A percentile compares a stretch with the other conserved stretches of the same genome.
phyloP scores from a whole-genome alignment of 2,329 filamentous ascomycete genomes.

The Malbranchea zuffiana region DNA sequence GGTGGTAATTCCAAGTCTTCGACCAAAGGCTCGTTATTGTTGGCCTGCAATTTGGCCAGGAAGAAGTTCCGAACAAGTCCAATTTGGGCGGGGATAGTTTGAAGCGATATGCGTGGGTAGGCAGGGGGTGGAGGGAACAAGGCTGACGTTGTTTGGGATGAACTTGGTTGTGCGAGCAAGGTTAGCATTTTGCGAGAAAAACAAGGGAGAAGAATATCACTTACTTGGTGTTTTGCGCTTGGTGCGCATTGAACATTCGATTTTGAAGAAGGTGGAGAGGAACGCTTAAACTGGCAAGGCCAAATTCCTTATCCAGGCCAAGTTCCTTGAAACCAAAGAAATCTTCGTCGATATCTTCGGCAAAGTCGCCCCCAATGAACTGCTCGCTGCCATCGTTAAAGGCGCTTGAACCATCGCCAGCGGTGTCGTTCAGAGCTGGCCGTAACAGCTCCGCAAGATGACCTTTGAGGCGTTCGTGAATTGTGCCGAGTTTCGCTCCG shows the following conservation, averaged over 20 bases:
- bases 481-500: constrained; percentile 62
- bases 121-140: constrained; percentile 54
- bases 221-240: constrained; percentile 58
- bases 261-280: constrained; percentile 89
- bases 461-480: constrained; percentile 90
- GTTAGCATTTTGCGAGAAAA: constrained; percentile 8
- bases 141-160: constrained; percentile 45
- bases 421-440: constrained; percentile 70
- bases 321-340: constrained; percentile 98
- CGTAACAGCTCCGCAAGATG: constrained; percentile 89
- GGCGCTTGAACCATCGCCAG: constrained; percentile 72
- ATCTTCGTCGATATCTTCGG: constrained; percentile 93
- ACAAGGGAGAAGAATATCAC: constrained; percentile 16
- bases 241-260: constrained; percentile 73
- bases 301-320: constrained; percentile 83
- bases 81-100: constrained; percentile 69
- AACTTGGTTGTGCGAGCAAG: constrained; percentile 15
- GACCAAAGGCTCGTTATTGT: constrained; percentile 67
- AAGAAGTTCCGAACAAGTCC: constrained; percentile 88
- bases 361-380: constrained; percentile 92
- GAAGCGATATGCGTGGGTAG: constrained; percentile 65
- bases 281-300: constrained; percentile 75
- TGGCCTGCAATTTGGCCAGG: constrained; percentile 74
- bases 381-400: constrained; percentile 97
- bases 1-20: constrained; percentile 91